These are phyloP conservation scores for Penicillium fuscoglaucum DNA, from an alignment of 2,329 filamentous ascomycete species.

Conservation along the genomic window DNA sequence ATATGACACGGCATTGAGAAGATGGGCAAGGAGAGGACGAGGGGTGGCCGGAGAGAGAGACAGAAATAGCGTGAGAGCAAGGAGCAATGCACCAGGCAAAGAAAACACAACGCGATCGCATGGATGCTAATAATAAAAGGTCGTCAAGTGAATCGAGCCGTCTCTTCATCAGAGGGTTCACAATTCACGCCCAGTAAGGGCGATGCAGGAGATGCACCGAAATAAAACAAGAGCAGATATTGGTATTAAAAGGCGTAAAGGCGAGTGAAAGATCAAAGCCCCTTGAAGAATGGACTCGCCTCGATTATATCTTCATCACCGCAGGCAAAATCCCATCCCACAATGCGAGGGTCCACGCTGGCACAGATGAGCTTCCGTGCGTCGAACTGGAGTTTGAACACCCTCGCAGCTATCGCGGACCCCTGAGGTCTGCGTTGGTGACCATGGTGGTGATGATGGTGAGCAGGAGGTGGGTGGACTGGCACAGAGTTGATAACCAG, in stretches of 20 bases:
- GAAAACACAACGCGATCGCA: not conserved
- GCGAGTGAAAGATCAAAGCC: constrained; percentile 29
- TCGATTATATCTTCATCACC: constrained; percentile 77
- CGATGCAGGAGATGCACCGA: not conserved
- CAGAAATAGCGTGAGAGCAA: not conserved
- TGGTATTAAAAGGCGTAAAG: not conserved
- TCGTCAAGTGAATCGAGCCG: constrained; percentile 2
- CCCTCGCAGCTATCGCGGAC: constrained; percentile 54
- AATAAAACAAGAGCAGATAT: not conserved
- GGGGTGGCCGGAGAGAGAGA: not conserved
- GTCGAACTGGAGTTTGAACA: constrained; percentile 98
- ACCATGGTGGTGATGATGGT: constrained; percentile 22
- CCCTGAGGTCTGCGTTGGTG: constrained; percentile 23
- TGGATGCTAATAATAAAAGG: constrained; percentile 4
- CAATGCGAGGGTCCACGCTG: constrained; percentile 85
- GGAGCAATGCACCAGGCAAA: not conserved
- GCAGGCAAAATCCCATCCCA: constrained; percentile 97
- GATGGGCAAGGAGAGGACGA: not conserved
- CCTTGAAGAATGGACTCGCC: constrained; percentile 73
- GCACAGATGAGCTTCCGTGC: constrained; percentile 91
- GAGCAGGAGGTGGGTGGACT: constrained; percentile 4
- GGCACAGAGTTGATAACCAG: constrained; percentile 2
- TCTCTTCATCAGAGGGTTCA: not conserved
- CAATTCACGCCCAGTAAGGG: not conserved
- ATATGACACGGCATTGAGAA: not conserved